Percentiles rank a stretch among this genome's conserved stretches.
Conservation (phyloP, 495 filamentous ascomycete species). For the Lasiosphaeriaceae sp. region DNA sequence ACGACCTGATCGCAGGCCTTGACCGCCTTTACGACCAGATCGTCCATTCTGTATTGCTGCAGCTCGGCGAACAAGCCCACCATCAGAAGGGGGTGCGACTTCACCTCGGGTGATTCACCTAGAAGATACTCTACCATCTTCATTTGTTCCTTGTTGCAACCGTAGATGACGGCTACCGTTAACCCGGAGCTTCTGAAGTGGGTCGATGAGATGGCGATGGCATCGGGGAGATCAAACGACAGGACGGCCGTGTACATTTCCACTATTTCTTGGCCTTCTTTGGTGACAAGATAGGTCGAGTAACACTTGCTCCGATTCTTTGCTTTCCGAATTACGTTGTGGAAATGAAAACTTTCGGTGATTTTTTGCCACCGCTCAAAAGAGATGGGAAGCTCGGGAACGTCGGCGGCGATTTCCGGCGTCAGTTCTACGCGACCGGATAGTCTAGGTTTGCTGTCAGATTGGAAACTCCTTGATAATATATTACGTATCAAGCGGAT, state of each 20-base stretch:
- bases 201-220: conserved; percentile 9
- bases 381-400: no score
- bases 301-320: background rate
- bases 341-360: no score
- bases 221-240: background rate
- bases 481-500: no score
- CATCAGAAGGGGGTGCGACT: conserved; percentile 9
- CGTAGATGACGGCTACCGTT: conserved; percentile 7
- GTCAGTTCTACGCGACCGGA: no score
- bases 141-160: conserved; percentile 1
- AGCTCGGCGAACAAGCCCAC: conserved; percentile 16
- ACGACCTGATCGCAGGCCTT: background rate
- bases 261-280: no score
- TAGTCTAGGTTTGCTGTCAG: no score
- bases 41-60: conserved; percentile 6
- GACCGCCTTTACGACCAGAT: background rate
- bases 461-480: no score
- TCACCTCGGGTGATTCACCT: conserved; percentile 4
- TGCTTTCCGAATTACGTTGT: no score
- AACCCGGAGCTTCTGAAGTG: conserved; percentile 2
- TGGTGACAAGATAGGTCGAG: background rate
- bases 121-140: conserved; percentile 1
- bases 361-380: no score
- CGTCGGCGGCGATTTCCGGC: no score
- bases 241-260: conserved; percentile 3